Conservation (phyloP, 495 filamentous ascomycete genomes). For the Hyaloscypha hepaticicola region DNA sequence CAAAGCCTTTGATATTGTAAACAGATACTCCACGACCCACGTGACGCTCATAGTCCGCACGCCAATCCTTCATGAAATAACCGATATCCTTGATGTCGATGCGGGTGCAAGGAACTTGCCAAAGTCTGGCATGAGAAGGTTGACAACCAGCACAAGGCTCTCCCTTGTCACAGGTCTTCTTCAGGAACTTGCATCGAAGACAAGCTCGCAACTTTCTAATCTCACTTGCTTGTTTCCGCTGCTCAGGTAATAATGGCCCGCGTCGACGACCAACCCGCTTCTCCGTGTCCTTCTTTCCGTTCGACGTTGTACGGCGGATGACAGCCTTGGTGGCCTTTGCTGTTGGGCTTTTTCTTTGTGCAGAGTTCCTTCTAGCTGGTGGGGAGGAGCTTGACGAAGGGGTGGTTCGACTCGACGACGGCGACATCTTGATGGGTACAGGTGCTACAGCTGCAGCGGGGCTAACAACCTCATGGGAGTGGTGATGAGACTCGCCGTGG, state of each 20-base stretch:
- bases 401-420: conserved; percentile 56
- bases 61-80: conserved; percentile 98
- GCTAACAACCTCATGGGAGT: conserved; percentile 46
- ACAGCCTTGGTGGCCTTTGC: conserved; percentile 79
- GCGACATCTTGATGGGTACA: conserved; percentile 67
- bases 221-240: conserved; percentile 90
- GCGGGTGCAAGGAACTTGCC: conserved; percentile 93
- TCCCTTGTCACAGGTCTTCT: conserved; percentile 96
- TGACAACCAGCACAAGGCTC: conserved; percentile 92
- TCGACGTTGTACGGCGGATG: conserved; percentile 69
- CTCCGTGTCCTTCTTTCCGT: conserved; percentile 77
- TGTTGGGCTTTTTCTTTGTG: conserved; percentile 71
- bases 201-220: conserved; percentile 91
- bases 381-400: conserved; percentile 55
- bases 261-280: conserved; percentile 86
- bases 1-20: conserved; percentile 91
- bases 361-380: conserved; percentile 55
- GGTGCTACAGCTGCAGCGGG: conserved; percentile 67
- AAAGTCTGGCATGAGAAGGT: conserved; percentile 86
- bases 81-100: conserved; percentile 97
- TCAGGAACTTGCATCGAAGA: conserved; percentile 94
- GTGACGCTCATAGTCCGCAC: conserved; percentile 89
- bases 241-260: conserved; percentile 86
- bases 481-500: conserved; percentile 47
- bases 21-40: conserved; percentile 81